A percentile compares a stretch with the other conserved stretches of the same genome.
Evolutionary conservation across 352 stramenopile species (phyloP).

Genomic region (Peronosclerospora sorghi): DNA sequence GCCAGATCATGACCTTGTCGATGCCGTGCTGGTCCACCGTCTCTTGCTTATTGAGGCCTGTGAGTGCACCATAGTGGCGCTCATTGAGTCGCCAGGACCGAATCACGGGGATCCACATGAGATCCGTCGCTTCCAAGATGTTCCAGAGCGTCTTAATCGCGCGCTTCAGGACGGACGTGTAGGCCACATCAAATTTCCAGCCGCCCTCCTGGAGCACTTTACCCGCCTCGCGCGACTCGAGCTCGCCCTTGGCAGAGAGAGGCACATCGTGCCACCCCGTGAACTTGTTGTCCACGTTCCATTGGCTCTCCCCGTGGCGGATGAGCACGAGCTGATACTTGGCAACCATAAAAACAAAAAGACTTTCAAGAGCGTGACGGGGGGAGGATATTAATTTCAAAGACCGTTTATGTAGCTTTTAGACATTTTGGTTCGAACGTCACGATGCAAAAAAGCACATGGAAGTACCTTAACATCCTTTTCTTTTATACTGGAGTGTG

Average conservation of each 20-base stretch:
- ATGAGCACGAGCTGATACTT: slow-evolving; percentile 88
- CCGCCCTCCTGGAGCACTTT: slow-evolving; percentile 85
- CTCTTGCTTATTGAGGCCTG: slow-evolving; percentile 85
- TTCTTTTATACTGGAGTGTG: no score
- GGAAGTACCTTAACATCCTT: no score
- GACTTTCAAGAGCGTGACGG: no score
- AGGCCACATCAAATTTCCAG: slow-evolving; percentile 92
- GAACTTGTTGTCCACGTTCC: slow-evolving; percentile 92
- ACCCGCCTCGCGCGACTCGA: slow-evolving; percentile 84
- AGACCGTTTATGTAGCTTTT: no score
- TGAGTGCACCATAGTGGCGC: slow-evolving; percentile 83
- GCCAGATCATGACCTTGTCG: slow-evolving; percentile 92
- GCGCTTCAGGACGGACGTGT: slow-evolving; percentile 92
- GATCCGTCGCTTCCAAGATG: slow-evolving; percentile 88
- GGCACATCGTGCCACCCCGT: slow-evolving; percentile 92
- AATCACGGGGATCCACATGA: slow-evolving; percentile 92
- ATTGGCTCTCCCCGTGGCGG: slow-evolving; percentile 90
- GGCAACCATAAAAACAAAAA: no score
- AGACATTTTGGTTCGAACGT: no score
- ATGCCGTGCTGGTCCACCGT: slow-evolving; percentile 86
- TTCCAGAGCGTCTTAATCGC: slow-evolving; percentile 92
- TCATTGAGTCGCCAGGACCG: slow-evolving; percentile 92
- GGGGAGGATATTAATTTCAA: no score
- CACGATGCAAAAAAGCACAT: no score
- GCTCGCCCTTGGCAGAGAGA: slow-evolving; percentile 82